Evolutionary conservation across 805 yeast genomes (phyloP), one percentile per base, ranked within the genome.

Genomic region (Wickerhamiella parazyma): DNA sequence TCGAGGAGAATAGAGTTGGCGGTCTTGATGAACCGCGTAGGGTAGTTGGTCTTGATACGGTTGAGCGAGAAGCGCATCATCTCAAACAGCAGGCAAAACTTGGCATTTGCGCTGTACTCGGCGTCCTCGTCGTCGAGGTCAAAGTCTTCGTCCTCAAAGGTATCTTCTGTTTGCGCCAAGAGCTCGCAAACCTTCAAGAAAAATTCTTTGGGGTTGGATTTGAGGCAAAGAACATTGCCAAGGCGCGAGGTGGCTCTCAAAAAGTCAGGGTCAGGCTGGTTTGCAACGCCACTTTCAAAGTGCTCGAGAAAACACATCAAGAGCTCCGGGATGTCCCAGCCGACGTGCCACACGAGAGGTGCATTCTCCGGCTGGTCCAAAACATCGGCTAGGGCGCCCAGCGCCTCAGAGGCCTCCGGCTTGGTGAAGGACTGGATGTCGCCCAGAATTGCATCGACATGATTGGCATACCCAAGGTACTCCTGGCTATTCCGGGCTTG

Each of bases 251-350:
- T 54, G 3, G 51, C 58, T 21, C 55, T 46, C 36, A 73, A 24
- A 4, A 31, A 12, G 1, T 55, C 47, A 70, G 46, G 24, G 47
- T 42, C 10, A 25, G 40, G 16, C 41, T 45, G 20, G 37, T 33
- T 22, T 7, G 9, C 29, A 26, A 40, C 45, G 3, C 44, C 38
- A 16, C 18, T 45, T 21, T 36, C 33, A 42, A 49, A 53, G 4
- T 38, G 40, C 31, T 49, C 56, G n/a, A 79, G 56, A 56, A 70
- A 81, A 8, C 67, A 66, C 36, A 84, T 54, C 6, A 87, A 51
- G 41, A 82, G 61, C 25, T 69, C 70, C 1, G 95, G 95, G n/a
- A 87, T 56, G 59, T 87, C 96, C 96, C 96, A 87, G 2, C 94
- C 94, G 48, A 86, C 75, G 51, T 78, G 80, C 36, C 70, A 67